Percentiles rank a stretch among this genome's conserved stretches.
Evolutionary conservation across 176 grass and related monocot species (phyloP).

Genomic region (Elymus sibiricus): DNA sequence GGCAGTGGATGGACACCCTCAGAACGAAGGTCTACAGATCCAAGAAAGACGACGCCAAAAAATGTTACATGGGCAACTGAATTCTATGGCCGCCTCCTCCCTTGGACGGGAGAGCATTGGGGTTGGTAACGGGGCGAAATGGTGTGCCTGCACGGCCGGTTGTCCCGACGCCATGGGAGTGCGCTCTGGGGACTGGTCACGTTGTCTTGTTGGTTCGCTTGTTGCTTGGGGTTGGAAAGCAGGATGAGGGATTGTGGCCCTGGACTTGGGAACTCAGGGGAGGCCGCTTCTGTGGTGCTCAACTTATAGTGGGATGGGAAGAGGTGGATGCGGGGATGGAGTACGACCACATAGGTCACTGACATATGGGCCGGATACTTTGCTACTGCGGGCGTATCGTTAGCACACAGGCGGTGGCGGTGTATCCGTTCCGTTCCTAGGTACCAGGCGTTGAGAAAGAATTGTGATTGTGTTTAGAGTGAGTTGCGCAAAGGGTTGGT

Average conservation of each 20-base stretch:
- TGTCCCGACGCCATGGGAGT: slow-evolving; percentile 39
- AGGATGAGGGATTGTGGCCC: too few species aligned
- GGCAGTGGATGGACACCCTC: slow-evolving; percentile 81
- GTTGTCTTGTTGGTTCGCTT: too few species aligned
- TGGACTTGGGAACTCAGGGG: not conserved
- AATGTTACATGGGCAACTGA: not conserved
- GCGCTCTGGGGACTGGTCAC: too few species aligned
- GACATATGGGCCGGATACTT: not conserved
- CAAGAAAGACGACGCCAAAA: too few species aligned
- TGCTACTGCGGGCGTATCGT: not conserved
- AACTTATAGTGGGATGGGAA: slow-evolving; percentile 19
- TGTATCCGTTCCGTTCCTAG: too few species aligned
- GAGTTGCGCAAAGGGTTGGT: too few species aligned
- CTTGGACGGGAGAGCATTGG: not conserved
- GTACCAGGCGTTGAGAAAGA: too few species aligned
- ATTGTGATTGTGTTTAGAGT: too few species aligned
- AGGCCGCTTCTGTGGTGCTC: slow-evolving; percentile 5
- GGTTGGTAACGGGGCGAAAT: not conserved
- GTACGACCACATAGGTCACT: not conserved
- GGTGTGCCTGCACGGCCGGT: slow-evolving; percentile 22
- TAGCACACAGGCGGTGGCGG: not conserved
- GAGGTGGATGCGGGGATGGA: not conserved
- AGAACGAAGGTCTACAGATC: slow-evolving; percentile 58
- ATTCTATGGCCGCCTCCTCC: not conserved
- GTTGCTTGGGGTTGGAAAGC: too few species aligned